Percentiles rank a stretch among this genome's conserved stretches.
Conservation (phyloP, 495 filamentous ascomycete genomes). For the Xylaria sp. region DNA sequence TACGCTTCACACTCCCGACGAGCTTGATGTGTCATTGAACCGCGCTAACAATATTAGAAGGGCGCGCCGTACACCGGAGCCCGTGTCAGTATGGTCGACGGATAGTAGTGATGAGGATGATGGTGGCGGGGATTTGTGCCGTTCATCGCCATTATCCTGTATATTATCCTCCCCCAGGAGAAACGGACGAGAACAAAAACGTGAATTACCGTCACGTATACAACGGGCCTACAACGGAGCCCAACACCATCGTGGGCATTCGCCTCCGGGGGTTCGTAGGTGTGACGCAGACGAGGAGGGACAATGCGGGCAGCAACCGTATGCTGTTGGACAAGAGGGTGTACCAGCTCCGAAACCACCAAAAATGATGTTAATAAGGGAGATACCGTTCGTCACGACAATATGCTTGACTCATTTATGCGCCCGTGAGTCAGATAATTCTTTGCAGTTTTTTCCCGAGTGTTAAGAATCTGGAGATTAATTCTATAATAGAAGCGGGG, state of each 20-base stretch:
- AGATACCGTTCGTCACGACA: conserved; percentile 33
- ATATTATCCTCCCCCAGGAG: not conserved
- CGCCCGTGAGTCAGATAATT: conserved; percentile 33
- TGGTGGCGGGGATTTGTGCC: not conserved
- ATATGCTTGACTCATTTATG: conserved; percentile 42
- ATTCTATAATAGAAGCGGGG: conserved; percentile 54
- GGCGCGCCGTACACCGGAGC: conserved; percentile 7
- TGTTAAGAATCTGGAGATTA: conserved; percentile 40
- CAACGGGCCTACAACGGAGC: not conserved
- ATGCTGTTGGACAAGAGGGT: not conserved
- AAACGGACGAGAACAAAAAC: not conserved
- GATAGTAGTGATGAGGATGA: conserved; percentile 31
- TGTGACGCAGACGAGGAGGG: not conserved
- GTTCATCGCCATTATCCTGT: not conserved
- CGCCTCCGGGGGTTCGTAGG: not conserved
- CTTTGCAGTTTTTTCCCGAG: conserved; percentile 37
- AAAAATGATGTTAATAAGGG: not conserved
- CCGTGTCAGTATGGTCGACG: conserved; percentile 33
- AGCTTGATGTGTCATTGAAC: conserved; percentile 15
- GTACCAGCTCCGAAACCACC: not conserved
- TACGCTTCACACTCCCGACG: conserved; percentile 27
- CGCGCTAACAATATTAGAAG: not conserved
- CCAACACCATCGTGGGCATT: not conserved
- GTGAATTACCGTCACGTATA: not conserved
- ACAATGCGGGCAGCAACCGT: too few relatives aligned